Conservation (phyloP, 2,329 filamentous ascomycete genomes). For the Capronia epimyces region DNA sequence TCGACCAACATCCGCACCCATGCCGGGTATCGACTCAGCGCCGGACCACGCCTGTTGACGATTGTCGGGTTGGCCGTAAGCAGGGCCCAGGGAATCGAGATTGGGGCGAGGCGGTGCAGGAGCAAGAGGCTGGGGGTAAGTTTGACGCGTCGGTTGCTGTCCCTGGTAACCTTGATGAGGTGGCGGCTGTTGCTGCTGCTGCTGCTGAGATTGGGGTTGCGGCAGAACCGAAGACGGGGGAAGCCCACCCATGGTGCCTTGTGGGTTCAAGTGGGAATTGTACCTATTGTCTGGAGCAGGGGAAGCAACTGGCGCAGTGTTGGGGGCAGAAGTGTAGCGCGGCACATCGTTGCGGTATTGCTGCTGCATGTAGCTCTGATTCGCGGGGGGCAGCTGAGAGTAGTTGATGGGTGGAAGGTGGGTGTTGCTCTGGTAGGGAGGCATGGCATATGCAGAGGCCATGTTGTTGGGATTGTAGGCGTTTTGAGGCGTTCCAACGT, state of each 20-base stretch:
- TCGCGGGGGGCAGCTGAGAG: conserved; percentile 41
- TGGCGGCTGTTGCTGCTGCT: conserved; percentile 39
- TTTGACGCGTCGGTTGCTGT: conserved; percentile 59
- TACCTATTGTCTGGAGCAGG: conserved; percentile 28
- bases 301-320: conserved; percentile 34
- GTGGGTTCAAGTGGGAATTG: conserved; percentile 36
- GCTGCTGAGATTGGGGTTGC: conserved; percentile 38
- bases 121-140: conserved; percentile 70
- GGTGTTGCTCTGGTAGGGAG: conserved; percentile 44
- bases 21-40: conserved; percentile 37
- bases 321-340: conserved; percentile 38
- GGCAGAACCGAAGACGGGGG: conserved; percentile 41
- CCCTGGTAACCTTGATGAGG: conserved; percentile 37
- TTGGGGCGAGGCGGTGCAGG: conserved; percentile 57
- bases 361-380: conserved; percentile 28
- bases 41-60: conserved; percentile 38
- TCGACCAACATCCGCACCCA: conserved; percentile 39
- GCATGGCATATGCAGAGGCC: conserved; percentile 38
- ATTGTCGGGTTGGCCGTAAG: conserved; percentile 51
- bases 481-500: conserved; percentile 37
- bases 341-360: conserved; percentile 28
- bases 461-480: conserved; percentile 39
- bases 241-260: conserved; percentile 39
- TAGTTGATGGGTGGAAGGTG: conserved; percentile 45
- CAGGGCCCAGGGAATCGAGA: conserved; percentile 66